Conservation (phyloP, 2,329 filamentous ascomycete species). For the Penicillium sp. region DNA sequence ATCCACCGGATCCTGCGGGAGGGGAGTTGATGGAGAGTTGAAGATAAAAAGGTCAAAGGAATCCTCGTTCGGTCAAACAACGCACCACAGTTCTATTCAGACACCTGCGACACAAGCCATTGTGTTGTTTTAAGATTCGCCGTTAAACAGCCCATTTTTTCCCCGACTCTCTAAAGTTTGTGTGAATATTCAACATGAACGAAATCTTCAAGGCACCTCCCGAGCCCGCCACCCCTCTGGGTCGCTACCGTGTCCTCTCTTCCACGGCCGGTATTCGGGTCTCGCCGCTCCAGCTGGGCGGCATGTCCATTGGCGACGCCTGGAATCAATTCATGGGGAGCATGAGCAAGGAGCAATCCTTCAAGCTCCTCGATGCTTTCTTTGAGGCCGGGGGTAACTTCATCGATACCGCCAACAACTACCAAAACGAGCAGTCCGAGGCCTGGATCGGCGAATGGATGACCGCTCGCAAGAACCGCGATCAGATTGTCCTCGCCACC, state of each 20-base stretch:
- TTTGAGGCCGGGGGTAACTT: conserved; percentile 64
- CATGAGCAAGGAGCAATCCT: conserved; percentile 57
- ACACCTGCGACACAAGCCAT: too few species aligned
- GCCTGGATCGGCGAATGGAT: conserved; percentile 67
- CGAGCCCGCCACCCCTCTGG: conserved; percentile 55
- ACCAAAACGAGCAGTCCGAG: conserved; percentile 60
- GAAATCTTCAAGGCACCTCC: conserved; percentile 38
- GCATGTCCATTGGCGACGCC: conserved; percentile 35
- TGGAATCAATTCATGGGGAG: conserved; percentile 54
- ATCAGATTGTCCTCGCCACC: conserved; percentile 66
- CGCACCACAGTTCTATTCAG: too few species aligned
- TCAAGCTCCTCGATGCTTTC: conserved; percentile 62
- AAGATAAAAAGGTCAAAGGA: not conserved
- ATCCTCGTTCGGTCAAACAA: too few species aligned
- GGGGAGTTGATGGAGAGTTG: not conserved
- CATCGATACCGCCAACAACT: conserved; percentile 66
- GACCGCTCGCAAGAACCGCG: conserved; percentile 56
- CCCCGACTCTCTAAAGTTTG: too few species aligned
- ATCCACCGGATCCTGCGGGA: not conserved
- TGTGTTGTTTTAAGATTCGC: too few species aligned
- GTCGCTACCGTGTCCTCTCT: conserved; percentile 60
- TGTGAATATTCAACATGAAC: conserved; percentile 16
- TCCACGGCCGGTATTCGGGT: conserved; percentile 61
- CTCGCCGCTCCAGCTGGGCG: conserved; percentile 52
- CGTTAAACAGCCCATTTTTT: too few species aligned